Conservation (phyloP, 2,329 filamentous ascomycete species). For the Fusarium citri region DNA sequence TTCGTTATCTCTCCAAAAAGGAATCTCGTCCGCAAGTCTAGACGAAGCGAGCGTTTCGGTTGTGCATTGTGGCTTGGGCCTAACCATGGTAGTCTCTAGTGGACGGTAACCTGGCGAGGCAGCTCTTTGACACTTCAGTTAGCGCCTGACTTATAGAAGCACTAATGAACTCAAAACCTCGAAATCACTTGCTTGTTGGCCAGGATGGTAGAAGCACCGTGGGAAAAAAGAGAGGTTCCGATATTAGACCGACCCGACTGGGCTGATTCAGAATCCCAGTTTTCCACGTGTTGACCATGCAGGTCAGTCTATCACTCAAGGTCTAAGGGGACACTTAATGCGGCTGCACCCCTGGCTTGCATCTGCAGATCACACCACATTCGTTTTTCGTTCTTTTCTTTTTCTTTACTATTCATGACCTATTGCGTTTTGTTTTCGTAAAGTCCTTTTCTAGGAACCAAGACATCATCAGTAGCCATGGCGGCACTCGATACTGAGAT, state of each 20-base stretch:
- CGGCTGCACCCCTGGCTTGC: constrained; percentile 12
- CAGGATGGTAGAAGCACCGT: background rate
- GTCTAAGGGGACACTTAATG: background rate
- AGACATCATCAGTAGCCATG: constrained; percentile 21
- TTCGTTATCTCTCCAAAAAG: constrained; percentile 6
- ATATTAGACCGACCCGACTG: constrained; percentile 1
- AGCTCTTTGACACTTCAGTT: background rate
- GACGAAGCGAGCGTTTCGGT: background rate
- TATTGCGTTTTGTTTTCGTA: constrained; percentile 6
- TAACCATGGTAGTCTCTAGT: constrained; percentile 2
- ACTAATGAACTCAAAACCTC: constrained; percentile 4
- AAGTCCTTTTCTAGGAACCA: background rate
- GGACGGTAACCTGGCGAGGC: background rate
- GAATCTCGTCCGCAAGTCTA: constrained; percentile 13
- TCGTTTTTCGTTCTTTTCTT: background rate
- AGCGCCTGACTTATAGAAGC: constrained; percentile 1
- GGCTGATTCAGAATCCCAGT: background rate
- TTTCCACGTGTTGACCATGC: constrained; percentile 3
- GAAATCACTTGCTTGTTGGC: background rate
- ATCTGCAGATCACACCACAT: constrained; percentile 20
- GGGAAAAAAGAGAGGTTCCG: background rate
- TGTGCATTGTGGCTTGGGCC: constrained; percentile 7
- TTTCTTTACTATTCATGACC: constrained; percentile 5
- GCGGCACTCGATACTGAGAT: constrained; percentile 50
- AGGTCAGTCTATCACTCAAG: background rate